Evolutionary conservation across 257 asterid genomes (phyloP), one percentile per base, ranked within the genome.

Genomic region (Fraxinus americana): DNA sequence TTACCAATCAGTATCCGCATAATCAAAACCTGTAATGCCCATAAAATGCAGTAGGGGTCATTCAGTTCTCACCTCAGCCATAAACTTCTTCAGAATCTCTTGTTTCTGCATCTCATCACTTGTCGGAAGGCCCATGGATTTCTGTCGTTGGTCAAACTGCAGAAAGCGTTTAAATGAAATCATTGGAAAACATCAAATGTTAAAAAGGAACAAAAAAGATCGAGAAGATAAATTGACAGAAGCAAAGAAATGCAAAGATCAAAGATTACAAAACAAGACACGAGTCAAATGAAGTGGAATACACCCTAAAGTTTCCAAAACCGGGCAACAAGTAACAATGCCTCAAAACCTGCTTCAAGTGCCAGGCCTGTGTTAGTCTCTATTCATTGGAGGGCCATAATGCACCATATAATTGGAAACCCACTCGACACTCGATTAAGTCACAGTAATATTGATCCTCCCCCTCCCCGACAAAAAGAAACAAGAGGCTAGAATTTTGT

Each of bases 61-160:
- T 32, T 41, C 65, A n/a, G 70, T 57, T 13, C 45, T 69, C 34
- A 91, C 97, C 96, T 91, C 92, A 16, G 97, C 83, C 96, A 89
- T 92, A 80, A 92, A 92, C 78, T 92, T 90, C 88, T 89, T 90
- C 90, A 89, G 63, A 70, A 94, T 52, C 1, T 92, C 96, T 74
- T 92, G 90, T 83, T 94, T 92, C 88, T 87, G 91, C 81, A 88
- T 80, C 80, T 94, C 97, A 59, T 92, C 97, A 48, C 94, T 87
- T 16, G 94, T 86, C 7, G 97, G 96, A 65, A 63, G 92, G 25
- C 97, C 97, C 95, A 85, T 90, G 67, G 90, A 90, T 71, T 92
- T 92, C 84, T 90, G 96, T 52, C 94, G 81, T 74, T 90, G 96
- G 77, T 90, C 96, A 77, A 87, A 89, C 92, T 91, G 88, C 52